Conservation (phyloP, 1,139 yeast species). For the Suhomyces kunorum region DNA sequence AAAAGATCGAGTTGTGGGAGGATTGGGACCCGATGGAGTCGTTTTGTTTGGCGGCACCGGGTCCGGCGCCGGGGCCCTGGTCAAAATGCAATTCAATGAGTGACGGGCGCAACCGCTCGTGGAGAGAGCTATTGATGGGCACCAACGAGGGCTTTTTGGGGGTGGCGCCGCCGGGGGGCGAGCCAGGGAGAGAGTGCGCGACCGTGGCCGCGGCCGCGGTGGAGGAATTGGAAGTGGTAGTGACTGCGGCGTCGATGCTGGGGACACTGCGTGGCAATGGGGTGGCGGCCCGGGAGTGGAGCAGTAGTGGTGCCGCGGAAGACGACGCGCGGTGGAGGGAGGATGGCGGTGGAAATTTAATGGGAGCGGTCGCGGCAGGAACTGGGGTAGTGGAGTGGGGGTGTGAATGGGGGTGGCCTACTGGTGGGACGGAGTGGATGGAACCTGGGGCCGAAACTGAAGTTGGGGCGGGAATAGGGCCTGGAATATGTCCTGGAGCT, state of each 20-base stretch:
- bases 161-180: constrained; percentile 6
- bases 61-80: constrained; percentile 7
- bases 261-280: constrained; percentile 12
- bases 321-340: constrained; percentile 11
- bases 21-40: constrained; percentile 35
- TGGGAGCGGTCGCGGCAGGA: constrained; percentile 2
- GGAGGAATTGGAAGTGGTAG: not conserved
- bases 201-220: too few species aligned
- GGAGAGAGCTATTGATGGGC: constrained; percentile 22
- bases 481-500: not conserved
- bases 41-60: constrained; percentile 10
- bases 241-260: not conserved
- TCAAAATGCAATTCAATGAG: constrained; percentile 41
- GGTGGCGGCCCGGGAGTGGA: constrained; percentile 9
- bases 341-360: constrained; percentile 25
- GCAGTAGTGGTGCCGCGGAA: constrained; percentile 9
- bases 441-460: too few species aligned
- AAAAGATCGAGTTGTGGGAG: constrained; percentile 35
- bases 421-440: too few species aligned
- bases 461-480: not conserved
- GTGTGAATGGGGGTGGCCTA: not conserved
- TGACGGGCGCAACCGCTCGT: constrained; percentile 44
- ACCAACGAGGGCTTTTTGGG: constrained; percentile 24
- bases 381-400: not conserved
- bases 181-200: constrained; percentile 11